Percentiles rank a stretch among this genome's conserved stretches.
Conservation (phyloP, 2,329 filamentous ascomycete genomes). For the Epichloe aotearoae region DNA sequence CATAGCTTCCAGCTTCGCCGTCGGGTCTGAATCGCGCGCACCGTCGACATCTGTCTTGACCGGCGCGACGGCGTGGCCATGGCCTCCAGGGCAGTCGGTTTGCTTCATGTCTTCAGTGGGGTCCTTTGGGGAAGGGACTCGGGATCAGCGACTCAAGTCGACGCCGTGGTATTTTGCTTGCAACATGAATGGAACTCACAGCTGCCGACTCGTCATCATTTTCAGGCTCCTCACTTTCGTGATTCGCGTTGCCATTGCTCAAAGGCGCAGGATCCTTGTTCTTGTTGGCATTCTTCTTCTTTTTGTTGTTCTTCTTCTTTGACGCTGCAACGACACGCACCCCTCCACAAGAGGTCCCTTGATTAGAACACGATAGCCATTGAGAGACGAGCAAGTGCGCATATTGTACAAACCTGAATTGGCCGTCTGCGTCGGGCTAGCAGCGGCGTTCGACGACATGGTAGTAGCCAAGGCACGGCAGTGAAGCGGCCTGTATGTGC, state of each 20-base stretch:
- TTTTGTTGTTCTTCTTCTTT: conserved; percentile 46
- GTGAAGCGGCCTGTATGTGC: conserved; percentile 2
- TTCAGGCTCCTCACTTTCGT: conserved; percentile 25
- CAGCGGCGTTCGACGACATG: conserved; percentile 28
- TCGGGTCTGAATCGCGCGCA: conserved; percentile 25
- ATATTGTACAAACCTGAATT: conserved; percentile 22
- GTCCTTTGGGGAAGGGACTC: conserved; percentile 12
- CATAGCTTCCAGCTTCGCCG: conserved; percentile 56
- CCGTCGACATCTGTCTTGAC: conserved; percentile 21
- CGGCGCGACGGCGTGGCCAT: conserved; percentile 26
- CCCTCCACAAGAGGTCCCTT: conserved; percentile 2
- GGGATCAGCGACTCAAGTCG: conserved; percentile 6
- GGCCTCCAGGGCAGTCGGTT: conserved; percentile 15
- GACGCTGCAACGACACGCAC: conserved; percentile 18
- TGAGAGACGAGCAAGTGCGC: background rate
- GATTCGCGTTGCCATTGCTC: conserved; percentile 19
- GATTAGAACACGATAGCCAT: conserved; percentile 19
- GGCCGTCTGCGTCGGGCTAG: conserved; percentile 21
- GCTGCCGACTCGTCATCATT: conserved; percentile 31
- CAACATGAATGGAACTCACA: background rate
- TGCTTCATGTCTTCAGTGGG: conserved; percentile 13
- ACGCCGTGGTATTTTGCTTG: background rate
- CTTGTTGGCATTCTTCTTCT: conserved; percentile 43
- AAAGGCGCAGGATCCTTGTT: conserved; percentile 26
- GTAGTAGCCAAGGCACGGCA: conserved; percentile 8